phyloP scores from a whole-genome alignment of 1,139 yeast genomes.

The Arxiozyma bovina region DNA sequence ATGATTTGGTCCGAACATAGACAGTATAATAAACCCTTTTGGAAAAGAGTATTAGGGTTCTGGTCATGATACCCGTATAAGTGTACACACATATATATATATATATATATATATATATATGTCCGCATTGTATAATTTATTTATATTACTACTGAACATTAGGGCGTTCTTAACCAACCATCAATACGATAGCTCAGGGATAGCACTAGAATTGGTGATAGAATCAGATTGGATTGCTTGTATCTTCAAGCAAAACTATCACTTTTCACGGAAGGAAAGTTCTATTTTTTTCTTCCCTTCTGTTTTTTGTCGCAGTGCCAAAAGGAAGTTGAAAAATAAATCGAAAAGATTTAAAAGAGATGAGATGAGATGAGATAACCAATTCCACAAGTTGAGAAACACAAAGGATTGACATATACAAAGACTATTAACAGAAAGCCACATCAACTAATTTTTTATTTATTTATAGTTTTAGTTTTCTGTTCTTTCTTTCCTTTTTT shows the following conservation, averaged over 20 bases:
- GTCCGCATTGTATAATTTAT: too few species aligned
- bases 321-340: not conserved
- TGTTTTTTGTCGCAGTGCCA: not conserved
- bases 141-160: too few species aligned
- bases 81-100: not conserved
- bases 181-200: not conserved
- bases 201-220: not conserved
- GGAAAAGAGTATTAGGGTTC: slow-evolving; percentile 11
- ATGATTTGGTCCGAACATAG: slow-evolving; percentile 36
- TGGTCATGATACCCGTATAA: not conserved
- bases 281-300: too few species aligned
- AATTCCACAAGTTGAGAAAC: too few species aligned
- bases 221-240: not conserved
- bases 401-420: too few species aligned
- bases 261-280: not conserved
- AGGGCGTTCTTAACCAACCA: not conserved
- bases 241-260: not conserved
- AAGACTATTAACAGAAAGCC: not conserved
- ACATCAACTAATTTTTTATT: not conserved
- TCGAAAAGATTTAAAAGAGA: not conserved
- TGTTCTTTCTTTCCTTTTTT: too few species aligned
- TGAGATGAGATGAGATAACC: slow-evolving; percentile 1
- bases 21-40: slow-evolving; percentile 15
- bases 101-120: too few species aligned
- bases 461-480: not conserved